phyloP scores from a whole-genome alignment of 1,139 yeast genomes.

The Candida glucosophila region DNA sequence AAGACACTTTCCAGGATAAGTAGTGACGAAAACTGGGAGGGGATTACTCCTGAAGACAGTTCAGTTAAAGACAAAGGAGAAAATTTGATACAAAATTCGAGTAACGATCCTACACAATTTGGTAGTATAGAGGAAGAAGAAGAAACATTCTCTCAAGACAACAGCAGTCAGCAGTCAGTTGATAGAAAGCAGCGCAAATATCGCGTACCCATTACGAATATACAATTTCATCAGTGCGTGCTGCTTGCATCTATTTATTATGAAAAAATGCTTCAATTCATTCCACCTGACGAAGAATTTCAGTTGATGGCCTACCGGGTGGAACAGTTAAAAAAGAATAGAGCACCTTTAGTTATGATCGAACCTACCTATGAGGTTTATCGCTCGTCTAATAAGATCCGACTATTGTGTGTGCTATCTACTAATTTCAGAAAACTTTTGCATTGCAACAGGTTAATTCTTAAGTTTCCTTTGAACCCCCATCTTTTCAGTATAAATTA shows the following conservation, averaged over 20 bases:
- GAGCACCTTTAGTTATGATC: slow-evolving; percentile 30
- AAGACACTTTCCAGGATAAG: slow-evolving; percentile 21
- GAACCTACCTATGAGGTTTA: slow-evolving; percentile 25
- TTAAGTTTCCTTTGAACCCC: slow-evolving; percentile 31
- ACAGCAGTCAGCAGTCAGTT: slow-evolving; percentile 1
- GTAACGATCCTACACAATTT: background rate
- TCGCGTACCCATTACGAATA: slow-evolving; percentile 30
- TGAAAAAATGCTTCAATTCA: slow-evolving; percentile 31
- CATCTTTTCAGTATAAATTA: slow-evolving; percentile 22
- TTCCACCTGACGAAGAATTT: slow-evolving; percentile 41
- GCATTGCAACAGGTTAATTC: slow-evolving; percentile 23
- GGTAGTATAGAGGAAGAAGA: slow-evolving; percentile 8
- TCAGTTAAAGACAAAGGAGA: slow-evolving; percentile 6
- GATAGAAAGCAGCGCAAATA: slow-evolving; percentile 1
- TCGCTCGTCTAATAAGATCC: slow-evolving; percentile 17
- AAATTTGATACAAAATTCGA: slow-evolving; percentile 4
- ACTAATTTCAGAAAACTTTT: slow-evolving; percentile 28
- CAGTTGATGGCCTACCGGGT: slow-evolving; percentile 32
- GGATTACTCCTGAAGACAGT: slow-evolving; percentile 3
- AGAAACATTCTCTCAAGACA: slow-evolving; percentile 10
- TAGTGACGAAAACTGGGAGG: slow-evolving; percentile 8
- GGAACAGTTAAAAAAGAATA: slow-evolving; percentile 27
- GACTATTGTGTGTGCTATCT: slow-evolving; percentile 26
- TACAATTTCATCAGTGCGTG: slow-evolving; percentile 41
- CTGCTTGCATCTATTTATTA: slow-evolving; percentile 30